Base-by-base conservation (phyloP, 305 asterid species). In the Solanum aculeatissimum region DNA sequence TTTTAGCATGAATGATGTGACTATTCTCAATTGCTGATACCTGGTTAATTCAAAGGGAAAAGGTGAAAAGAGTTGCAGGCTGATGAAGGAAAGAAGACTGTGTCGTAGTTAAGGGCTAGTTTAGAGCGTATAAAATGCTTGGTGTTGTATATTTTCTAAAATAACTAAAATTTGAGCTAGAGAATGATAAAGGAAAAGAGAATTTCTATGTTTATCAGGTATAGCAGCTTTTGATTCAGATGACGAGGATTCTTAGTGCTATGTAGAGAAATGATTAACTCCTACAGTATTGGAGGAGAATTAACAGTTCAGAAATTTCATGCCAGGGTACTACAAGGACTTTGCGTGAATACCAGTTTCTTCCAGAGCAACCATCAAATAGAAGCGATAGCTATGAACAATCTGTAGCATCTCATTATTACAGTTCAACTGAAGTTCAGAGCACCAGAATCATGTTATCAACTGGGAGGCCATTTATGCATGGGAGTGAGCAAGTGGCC, bases 321-420 rank as follows among this genome's bases (percentile, higher is more conserved):
- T 91, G 55, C 86, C 91, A 95, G 98, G 94, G 94, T 89, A 89
- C 93, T 79, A 91, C 93, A 58, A 91, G 92, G 92, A 87, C 92
- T 86, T 83, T 94, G 83, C 98, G 87, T 13, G 98, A 95, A 81
- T 94, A 92, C 89, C 95, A 95, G 84, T 95, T 95, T 90, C 94
- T 95, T 83, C 98, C 98, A 18, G 97, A 95, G 90, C 93, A 93
- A 83, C 95, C 98, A 82, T 89, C 94, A 68, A 86, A 87, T 57
- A 91, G 95, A 89, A 92, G 84, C 29, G 95, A 91, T 87, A 86
- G 90, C 27, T 89, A 88, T 66, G 97, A 92, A 77, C 88, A 90
- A 85, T 80, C 86, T 62, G 83, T 83, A 75, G 86, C 95, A 35
- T 86, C 91, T 69, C 94, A 90, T 81, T 89, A 84, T 87, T 89